Base-by-base conservation (phyloP, 2,329 filamentous ascomycete genomes). In the Alternaria sp. region DNA sequence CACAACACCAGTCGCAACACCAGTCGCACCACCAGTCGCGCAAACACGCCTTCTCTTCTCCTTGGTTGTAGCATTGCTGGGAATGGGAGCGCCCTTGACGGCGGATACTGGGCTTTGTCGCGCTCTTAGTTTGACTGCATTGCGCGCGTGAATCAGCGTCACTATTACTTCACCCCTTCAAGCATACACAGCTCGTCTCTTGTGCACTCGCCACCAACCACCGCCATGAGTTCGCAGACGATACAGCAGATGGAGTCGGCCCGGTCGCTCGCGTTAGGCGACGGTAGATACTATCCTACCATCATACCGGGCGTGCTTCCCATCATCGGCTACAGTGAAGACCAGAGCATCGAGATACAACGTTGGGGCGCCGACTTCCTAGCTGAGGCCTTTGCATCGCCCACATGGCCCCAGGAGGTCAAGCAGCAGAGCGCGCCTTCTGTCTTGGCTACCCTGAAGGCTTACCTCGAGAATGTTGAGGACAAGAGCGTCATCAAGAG, bases 301-400 rank as follows among this genome's bases (percentile, higher is more conserved):
- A 94, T 99, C 76, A 90, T 99, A 64, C 91, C 92, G 74, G 93
- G 93, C 48, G 93, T 98, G 64, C 83, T 98, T n/a, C 93, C 94
- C 57, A 94, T 98, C 72, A 91, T 97, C 79, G 89, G 90, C 62
- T 87, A 91, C 52, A 85, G 86, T 66, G 86, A 92, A 65, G 86
- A 88, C 47, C 71, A 76, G 44, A 71, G 66, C 62, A 81, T 97
- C 57, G 92, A 96, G 79, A 83, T 98, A 72, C 91, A 93, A 79
- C 85, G 94, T 90, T 99, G 95, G 95, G 95, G 94, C 26, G 90
- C 94, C 64, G 94, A 97, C 63, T 99, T 99, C 75, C 84, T 99
- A 43, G 93, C 94, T 57, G 95, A 99, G 82, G 93, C 94, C 3
- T 98, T 99, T 81, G 91, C 95, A 58, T 96, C 92, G 61, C 95